phyloP scores from a whole-genome alignment of 2,329 filamentous ascomycete genomes.

The Sclerotinia spermophila region DNA sequence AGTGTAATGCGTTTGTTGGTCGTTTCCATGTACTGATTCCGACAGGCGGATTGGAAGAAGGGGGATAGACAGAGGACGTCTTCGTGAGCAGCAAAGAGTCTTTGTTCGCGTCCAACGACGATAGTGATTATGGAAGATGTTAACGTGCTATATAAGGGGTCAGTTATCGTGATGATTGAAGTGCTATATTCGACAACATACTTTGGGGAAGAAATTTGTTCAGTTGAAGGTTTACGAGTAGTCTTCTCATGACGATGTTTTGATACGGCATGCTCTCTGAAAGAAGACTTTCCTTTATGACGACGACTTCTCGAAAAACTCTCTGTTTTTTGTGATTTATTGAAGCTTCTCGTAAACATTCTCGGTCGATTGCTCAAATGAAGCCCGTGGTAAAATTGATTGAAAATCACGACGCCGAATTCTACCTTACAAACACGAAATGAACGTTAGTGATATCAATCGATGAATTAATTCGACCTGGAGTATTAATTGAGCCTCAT shows the following conservation, averaged over 20 bases:
- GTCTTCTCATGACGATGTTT: slow-evolving; percentile 35
- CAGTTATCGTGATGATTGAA: slow-evolving; percentile 21
- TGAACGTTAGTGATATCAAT: neutral
- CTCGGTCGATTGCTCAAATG: slow-evolving; percentile 19
- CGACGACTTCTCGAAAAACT: slow-evolving; percentile 35
- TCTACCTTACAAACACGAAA: slow-evolving; percentile 4
- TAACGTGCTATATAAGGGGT: slow-evolving; percentile 45
- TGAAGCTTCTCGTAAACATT: slow-evolving; percentile 34
- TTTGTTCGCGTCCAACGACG: slow-evolving; percentile 73
- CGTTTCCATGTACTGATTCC: slow-evolving; percentile 59
- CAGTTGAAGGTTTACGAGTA: slow-evolving; percentile 30
- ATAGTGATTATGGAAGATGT: slow-evolving; percentile 74
- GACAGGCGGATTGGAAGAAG: slow-evolving; percentile 68
- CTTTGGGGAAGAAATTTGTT: slow-evolving; percentile 30
- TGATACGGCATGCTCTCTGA: slow-evolving; percentile 38
- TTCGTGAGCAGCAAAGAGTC: slow-evolving; percentile 89
- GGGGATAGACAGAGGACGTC: slow-evolving; percentile 75
- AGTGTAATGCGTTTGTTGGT: slow-evolving; percentile 70
- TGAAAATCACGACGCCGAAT: slow-evolving; percentile 1
- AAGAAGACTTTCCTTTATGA: slow-evolving; percentile 33
- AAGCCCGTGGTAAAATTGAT: neutral
- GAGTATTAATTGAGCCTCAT: slow-evolving; percentile 1
- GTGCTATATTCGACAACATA: slow-evolving; percentile 22
- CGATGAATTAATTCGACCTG: neutral
- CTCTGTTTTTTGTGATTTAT: slow-evolving; percentile 34